Evolutionary conservation across 192 early-diverging fungal species (phyloP), one percentile per base, ranked within the genome.

Genomic region (Coemansia reversa): DNA sequence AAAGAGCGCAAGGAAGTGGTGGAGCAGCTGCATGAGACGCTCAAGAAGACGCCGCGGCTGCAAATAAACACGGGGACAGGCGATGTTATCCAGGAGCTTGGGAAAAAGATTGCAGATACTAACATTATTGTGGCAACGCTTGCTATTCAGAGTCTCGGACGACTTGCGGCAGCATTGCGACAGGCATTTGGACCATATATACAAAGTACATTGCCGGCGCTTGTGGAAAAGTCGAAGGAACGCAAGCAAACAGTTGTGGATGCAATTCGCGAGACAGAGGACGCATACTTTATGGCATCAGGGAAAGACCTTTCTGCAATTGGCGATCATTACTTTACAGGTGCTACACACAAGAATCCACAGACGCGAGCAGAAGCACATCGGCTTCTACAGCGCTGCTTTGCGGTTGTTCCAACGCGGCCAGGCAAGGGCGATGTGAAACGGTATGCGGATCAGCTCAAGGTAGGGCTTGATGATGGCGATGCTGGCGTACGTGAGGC

Each of bases 211-310:
- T 64, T 74, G 45, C 63, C 66, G 11, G 90, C 91, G 11, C 72
- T 96, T 23, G 79, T 98, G 30, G 98, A 98, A 79, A 92, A 91
- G 66, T 83, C 94, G 11, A 99, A 99, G 70, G 98, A 99, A 73
- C 91, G 94, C 60, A 99, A 98, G 69, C 83, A 87, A 47, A 85
- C 86, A 1, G 94, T 97, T 9, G 68, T 97, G 4, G 95, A 98
- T 25, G 88, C 93, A 7, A 70, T 98, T 2, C 67, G 89, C 8
- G 74, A 74, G 16, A 91, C 92, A 1, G 69, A 93, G n/a, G 93
- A 96, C 65, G 93, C 93, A 7, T 89, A 93, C 7, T 95, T 91
- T 69, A 45, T 86, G 51, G 55, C 80, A 18, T 82, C 89, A 5
- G 76, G 79, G 12, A 39, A 23, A 49, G 68, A 79, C 20, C 24